Percentiles rank a stretch among this genome's conserved stretches.
Conservation (phyloP, 106 monocot species). For the Cymbidium sinense region DNA sequence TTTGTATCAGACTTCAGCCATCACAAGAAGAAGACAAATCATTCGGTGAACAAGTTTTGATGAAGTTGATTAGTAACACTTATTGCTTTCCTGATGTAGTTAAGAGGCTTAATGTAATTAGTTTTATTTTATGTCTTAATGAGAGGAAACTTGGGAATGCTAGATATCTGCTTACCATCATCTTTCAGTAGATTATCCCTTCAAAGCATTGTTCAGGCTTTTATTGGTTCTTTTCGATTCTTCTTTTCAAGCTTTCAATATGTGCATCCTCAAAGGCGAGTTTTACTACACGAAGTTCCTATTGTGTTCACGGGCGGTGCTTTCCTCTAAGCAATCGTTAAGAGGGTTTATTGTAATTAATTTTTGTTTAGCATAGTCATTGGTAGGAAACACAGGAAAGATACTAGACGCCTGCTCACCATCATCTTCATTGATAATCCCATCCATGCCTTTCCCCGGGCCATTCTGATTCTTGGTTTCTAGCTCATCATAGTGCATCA, state of each 20-base stretch:
- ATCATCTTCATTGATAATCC: too few species aligned
- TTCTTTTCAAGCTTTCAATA: neutral
- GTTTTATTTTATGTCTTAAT: neutral
- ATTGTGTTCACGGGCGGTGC: too few species aligned
- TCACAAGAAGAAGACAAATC: constrained; percentile 86
- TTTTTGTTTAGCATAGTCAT: neutral
- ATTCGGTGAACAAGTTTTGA: constrained; percentile 38
- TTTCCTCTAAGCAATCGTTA: too few species aligned
- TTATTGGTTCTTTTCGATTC: neutral
- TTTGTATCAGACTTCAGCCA: constrained; percentile 90
- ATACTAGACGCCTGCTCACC: neutral
- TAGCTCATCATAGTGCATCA: neutral
- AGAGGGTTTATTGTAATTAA: too few species aligned
- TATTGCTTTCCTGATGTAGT: neutral
- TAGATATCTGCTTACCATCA: neutral
- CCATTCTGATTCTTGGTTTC: constrained; percentile 2
- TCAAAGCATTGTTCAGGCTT: neutral
- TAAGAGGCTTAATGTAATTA: constrained; percentile 6
- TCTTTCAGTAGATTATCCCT: neutral
- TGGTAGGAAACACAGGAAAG: neutral
- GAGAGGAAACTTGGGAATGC: neutral
- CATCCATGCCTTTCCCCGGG: neutral
- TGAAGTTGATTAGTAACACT: constrained; percentile 6
- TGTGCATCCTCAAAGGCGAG: too few species aligned
- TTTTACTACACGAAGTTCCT: too few species aligned